Percentiles rank a stretch among this genome's conserved stretches.
Evolutionary conservation across 1,139 yeast genomes (phyloP).

Genomic region (Sugiyamaella novakii): DNA sequence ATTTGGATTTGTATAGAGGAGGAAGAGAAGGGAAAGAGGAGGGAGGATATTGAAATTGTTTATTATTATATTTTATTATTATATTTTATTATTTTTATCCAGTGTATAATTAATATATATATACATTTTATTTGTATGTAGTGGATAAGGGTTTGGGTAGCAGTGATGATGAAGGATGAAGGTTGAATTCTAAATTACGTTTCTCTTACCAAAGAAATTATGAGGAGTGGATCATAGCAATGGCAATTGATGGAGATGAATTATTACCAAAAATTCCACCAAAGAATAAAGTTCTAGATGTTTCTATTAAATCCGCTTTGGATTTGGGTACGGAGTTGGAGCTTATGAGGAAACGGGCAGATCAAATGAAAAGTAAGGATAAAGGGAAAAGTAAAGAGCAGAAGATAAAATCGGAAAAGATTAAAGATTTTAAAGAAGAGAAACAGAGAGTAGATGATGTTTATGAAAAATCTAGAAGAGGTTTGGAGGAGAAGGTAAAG

Average conservation of each 20-base stretch:
- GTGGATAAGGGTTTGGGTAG: background rate
- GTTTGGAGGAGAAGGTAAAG: conserved; percentile 30
- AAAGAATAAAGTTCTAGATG: conserved; percentile 14
- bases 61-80: conserved; percentile 9
- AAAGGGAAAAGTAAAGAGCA: background rate
- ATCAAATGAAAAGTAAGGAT: background rate
- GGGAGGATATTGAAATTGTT: background rate
- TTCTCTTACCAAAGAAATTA: no score
- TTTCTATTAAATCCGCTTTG: conserved; percentile 29
- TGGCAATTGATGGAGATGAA: conserved; percentile 12
- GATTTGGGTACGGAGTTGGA: conserved; percentile 34
- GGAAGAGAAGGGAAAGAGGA: background rate
- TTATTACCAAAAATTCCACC: conserved; percentile 15
- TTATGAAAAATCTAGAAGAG: conserved; percentile 12
- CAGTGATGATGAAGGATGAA: background rate
- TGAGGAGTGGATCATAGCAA: no score
- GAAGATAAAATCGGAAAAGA: no score
- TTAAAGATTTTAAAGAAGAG: no score
- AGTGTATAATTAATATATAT: background rate
- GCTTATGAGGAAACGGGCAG: conserved; percentile 24
- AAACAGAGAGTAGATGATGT: conserved; percentile 12
- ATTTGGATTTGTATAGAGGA: conserved; percentile 71
- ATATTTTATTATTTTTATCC: conserved; percentile 1
- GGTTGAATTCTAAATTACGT: no score
- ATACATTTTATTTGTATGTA: background rate